These are phyloP conservation scores for Plectosphaerella plurivora DNA, from an alignment of 2,329 filamentous ascomycete genomes.

Conservation along the genomic window DNA sequence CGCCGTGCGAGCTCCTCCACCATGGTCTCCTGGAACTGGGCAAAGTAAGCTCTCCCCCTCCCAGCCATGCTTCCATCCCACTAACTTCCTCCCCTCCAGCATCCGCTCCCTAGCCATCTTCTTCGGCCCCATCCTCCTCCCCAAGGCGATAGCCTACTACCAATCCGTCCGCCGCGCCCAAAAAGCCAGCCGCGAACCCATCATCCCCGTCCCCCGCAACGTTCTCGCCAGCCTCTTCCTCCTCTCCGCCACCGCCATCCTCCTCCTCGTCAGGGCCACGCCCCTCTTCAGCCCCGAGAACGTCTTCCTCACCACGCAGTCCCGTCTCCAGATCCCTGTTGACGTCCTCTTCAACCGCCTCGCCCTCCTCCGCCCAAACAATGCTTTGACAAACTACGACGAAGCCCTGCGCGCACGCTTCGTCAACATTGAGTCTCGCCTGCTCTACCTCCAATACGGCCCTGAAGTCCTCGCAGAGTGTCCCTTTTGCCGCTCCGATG, in stretches of 20 bases:
- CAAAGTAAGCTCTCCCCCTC: constrained; percentile 8
- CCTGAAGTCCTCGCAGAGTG: constrained; percentile 70
- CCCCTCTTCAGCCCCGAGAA: constrained; percentile 71
- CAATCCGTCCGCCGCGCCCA: constrained; percentile 46
- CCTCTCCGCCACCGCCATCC: constrained; percentile 37
- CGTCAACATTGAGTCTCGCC: constrained; percentile 63
- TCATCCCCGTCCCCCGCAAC: constrained; percentile 50
- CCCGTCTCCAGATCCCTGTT: constrained; percentile 78
- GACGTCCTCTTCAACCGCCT: constrained; percentile 82
- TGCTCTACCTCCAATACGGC: constrained; percentile 81
- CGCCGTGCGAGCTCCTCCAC: not conserved
- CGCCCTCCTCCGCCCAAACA: constrained; percentile 43
- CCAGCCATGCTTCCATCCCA: not conserved
- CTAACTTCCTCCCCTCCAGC: constrained; percentile 21
- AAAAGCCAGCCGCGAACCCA: constrained; percentile 35
- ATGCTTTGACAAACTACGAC: constrained; percentile 53
- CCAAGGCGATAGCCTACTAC: constrained; percentile 62
- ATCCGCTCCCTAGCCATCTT: constrained; percentile 54
- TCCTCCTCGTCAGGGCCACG: constrained; percentile 55
- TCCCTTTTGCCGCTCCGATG: constrained; percentile 74
- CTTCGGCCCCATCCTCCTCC: constrained; percentile 69
- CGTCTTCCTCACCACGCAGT: constrained; percentile 72
- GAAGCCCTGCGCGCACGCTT: constrained; percentile 63
- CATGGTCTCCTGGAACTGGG: constrained; percentile 16
- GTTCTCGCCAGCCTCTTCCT: constrained; percentile 55